Conservation (phyloP, 345 rosid species). For the Ceriops tagal region DNA sequence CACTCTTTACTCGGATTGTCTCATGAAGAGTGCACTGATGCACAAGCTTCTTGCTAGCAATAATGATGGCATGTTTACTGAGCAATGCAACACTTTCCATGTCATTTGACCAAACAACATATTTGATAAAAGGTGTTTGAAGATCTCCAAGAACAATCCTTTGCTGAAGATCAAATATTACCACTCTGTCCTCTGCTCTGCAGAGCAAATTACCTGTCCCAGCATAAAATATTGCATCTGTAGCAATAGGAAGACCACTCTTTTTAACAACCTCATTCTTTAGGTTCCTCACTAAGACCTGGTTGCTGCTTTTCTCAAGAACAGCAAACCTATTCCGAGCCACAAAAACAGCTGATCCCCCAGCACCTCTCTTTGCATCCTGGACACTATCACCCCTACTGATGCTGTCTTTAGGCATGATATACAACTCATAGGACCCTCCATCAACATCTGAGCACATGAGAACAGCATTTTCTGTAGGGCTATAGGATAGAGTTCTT, state of each 20-base stretch:
- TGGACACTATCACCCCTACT: conserved; percentile 65
- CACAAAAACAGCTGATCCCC: conserved; percentile 78
- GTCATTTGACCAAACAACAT: conserved; percentile 87
- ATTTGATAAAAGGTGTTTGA: conserved; percentile 73
- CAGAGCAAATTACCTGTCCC: conserved; percentile 88
- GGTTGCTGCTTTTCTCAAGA: conserved; percentile 83
- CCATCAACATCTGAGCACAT: conserved; percentile 92
- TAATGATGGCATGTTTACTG: conserved; percentile 85
- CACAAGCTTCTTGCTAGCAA: conserved; percentile 79
- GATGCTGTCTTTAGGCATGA: conserved; percentile 71
- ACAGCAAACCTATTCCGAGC: conserved; percentile 92
- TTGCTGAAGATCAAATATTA: conserved; percentile 86
- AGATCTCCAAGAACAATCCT: conserved; percentile 80
- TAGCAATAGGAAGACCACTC: conserved; percentile 59
- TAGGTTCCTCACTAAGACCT: conserved; percentile 70
- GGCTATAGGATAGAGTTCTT: conserved; percentile 85
- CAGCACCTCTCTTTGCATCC: conserved; percentile 83
- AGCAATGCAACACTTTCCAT: conserved; percentile 93
- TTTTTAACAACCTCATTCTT: conserved; percentile 83
- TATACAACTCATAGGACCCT: conserved; percentile 83
- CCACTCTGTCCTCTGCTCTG: conserved; percentile 80
- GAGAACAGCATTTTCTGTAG: conserved; percentile 83
- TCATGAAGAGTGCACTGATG: conserved; percentile 87
- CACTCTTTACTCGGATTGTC: conserved; percentile 89
- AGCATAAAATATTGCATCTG: conserved; percentile 86